These are phyloP conservation scores for Leccinum fibrillosum DNA, from an alignment of 768 basidiomycete species.

Conservation along the genomic window DNA sequence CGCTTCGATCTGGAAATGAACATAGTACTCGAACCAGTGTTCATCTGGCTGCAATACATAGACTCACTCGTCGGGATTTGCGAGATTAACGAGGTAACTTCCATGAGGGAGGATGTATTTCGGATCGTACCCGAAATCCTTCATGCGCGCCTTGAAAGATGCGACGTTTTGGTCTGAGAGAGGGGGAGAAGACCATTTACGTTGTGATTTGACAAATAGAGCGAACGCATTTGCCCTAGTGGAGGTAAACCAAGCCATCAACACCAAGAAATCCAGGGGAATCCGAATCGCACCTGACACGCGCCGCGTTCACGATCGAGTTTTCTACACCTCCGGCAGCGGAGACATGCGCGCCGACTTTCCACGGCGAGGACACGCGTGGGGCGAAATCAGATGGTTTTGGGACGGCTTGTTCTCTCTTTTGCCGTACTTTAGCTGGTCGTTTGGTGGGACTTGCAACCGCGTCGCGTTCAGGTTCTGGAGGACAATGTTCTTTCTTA, in stretches of 20 bases:
- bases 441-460: neutral
- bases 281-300: slow-evolving; percentile 50
- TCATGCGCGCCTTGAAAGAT: slow-evolving; percentile 60
- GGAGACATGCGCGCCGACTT: slow-evolving; percentile 83
- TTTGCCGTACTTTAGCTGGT: slow-evolving; percentile 8
- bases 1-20: slow-evolving; percentile 50
- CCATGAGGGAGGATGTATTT: slow-evolving; percentile 77
- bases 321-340: slow-evolving; percentile 79
- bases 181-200: slow-evolving; percentile 71
- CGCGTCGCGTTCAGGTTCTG: neutral
- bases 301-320: slow-evolving; percentile 63
- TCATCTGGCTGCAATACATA: neutral
- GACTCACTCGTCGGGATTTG: slow-evolving; percentile 70
- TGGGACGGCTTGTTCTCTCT: slow-evolving; percentile 7
- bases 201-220: slow-evolving; percentile 80
- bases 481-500: neutral
- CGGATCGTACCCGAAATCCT: slow-evolving; percentile 56
- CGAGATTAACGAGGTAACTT: slow-evolving; percentile 82
- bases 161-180: slow-evolving; percentile 50
- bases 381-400: slow-evolving; percentile 28
- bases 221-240: slow-evolving; percentile 78
- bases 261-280: neutral
- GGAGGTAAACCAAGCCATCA: neutral
- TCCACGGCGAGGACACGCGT: slow-evolving; percentile 46
- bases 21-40: neutral